These are phyloP conservation scores for Pleurotus pulmonarius DNA, from an alignment of 768 basidiomycete genomes.

Conservation along the genomic window DNA sequence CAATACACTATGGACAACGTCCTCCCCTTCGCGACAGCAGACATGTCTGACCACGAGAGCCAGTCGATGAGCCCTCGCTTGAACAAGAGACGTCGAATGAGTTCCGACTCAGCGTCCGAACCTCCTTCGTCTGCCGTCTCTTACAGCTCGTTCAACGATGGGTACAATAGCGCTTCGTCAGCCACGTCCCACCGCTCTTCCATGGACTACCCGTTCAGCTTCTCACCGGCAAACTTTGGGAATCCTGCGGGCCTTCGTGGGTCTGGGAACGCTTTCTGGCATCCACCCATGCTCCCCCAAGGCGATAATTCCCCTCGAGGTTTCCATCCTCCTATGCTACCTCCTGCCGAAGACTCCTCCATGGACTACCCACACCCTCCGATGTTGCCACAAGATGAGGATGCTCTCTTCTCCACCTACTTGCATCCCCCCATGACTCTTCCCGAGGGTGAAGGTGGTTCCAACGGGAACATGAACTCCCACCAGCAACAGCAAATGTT, in stretches of 20 bases:
- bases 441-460: slow-evolving; percentile 27
- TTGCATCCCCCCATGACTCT: slow-evolving; percentile 43
- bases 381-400: slow-evolving; percentile 62
- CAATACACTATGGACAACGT: slow-evolving; percentile 51
- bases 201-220: slow-evolving; percentile 65
- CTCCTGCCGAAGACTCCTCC: slow-evolving; percentile 51
- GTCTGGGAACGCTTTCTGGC: slow-evolving; percentile 68
- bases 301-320: slow-evolving; percentile 49
- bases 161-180: slow-evolving; percentile 56
- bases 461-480: slow-evolving; percentile 4
- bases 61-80: slow-evolving; percentile 38
- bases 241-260: slow-evolving; percentile 44
- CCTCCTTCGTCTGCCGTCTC: slow-evolving; percentile 63
- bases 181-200: slow-evolving; percentile 47
- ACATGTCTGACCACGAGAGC: slow-evolving; percentile 32
- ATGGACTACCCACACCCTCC: slow-evolving; percentile 75
- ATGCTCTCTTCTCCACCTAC: slow-evolving; percentile 48
- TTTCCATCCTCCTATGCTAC: slow-evolving; percentile 71
- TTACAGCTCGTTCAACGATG: slow-evolving; percentile 57
- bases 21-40: slow-evolving; percentile 49
- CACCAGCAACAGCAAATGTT: slow-evolving; percentile 11
- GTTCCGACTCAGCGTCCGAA: slow-evolving; percentile 48
- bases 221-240: slow-evolving; percentile 40
- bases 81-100: slow-evolving; percentile 72
- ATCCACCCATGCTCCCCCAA: slow-evolving; percentile 69